These are phyloP conservation scores for Colletotrichum somersetense DNA, from an alignment of 2,329 filamentous ascomycete genomes.

Conservation along the genomic window DNA sequence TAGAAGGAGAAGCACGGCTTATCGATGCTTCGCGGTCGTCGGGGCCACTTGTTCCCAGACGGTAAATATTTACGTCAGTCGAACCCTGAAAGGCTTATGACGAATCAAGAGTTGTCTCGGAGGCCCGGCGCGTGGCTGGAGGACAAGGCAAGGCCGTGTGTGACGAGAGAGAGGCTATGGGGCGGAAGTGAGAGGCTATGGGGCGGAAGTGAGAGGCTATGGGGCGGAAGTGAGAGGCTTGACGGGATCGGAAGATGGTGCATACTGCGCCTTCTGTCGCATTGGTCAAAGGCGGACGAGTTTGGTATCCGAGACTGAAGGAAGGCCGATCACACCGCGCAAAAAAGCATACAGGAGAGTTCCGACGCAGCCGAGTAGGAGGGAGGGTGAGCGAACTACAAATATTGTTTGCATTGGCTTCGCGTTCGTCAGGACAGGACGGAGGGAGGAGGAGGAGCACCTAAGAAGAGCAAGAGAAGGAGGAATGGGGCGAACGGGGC, in stretches of 20 bases:
- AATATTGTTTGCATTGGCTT: conserved; percentile 37
- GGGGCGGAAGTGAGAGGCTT: not conserved
- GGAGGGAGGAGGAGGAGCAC: not conserved
- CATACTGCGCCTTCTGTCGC: conserved; percentile 2
- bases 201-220: not conserved
- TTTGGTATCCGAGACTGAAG: conserved; percentile 42
- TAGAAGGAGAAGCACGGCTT: not conserved
- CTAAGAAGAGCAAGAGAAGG: not conserved
- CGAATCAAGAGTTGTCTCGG: not conserved
- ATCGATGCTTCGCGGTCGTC: not conserved
- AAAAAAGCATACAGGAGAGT: conserved; percentile 29
- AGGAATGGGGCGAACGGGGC: not conserved
- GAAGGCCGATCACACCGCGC: conserved; percentile 37
- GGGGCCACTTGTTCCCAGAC: not conserved
- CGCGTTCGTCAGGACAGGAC: conserved; percentile 29
- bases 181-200: not conserved
- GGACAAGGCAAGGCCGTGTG: not conserved
- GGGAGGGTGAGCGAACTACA: conserved; percentile 31
- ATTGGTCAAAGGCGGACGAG: conserved; percentile 32
- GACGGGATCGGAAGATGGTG: not conserved
- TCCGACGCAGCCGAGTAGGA: conserved; percentile 38
- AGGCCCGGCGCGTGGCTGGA: not conserved
- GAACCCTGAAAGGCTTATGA: not conserved
- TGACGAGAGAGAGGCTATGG: not conserved
- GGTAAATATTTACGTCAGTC: too few species aligned